These are phyloP conservation scores for Malassezia psittaci DNA, from an alignment of 1,284 basidiomycete species.

Conservation along the genomic window DNA sequence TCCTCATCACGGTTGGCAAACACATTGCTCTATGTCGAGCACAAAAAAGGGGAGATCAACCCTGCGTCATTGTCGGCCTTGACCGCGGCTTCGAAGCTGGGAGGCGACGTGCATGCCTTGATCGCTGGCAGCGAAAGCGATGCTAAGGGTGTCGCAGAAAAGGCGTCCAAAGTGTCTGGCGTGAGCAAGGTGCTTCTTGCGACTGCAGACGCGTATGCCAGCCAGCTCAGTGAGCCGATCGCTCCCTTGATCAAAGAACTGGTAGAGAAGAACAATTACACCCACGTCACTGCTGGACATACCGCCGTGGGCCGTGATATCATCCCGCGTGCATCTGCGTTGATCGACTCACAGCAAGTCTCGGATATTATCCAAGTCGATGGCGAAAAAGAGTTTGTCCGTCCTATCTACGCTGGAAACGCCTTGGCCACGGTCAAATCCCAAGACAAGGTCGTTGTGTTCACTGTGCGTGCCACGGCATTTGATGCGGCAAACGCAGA, in stretches of 20 bases:
- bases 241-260: slow-evolving; percentile 53
- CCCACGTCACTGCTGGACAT: slow-evolving; percentile 78
- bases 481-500: slow-evolving; percentile 60
- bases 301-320: slow-evolving; percentile 64
- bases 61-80: slow-evolving; percentile 77
- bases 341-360: slow-evolving; percentile 60
- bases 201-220: slow-evolving; percentile 51
- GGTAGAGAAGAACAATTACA: slow-evolving; percentile 54
- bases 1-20: slow-evolving; percentile 42
- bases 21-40: slow-evolving; percentile 76
- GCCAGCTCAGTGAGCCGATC: slow-evolving; percentile 48
- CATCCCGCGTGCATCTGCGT: slow-evolving; percentile 75
- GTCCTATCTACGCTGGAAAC: slow-evolving; percentile 96
- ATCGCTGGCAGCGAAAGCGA: slow-evolving; percentile 66
- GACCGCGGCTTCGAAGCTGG: slow-evolving; percentile 71
- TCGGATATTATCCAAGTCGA: slow-evolving; percentile 88
- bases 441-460: slow-evolving; percentile 72
- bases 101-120: slow-evolving; percentile 77
- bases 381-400: slow-evolving; percentile 66
- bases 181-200: slow-evolving; percentile 50
- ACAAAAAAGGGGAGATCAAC: slow-evolving; percentile 70
- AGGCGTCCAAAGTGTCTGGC: slow-evolving; percentile 65
- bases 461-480: slow-evolving; percentile 90
- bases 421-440: slow-evolving; percentile 87
- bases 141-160: slow-evolving; percentile 61